Conservation (phyloP, 2,329 filamentous ascomycete genomes). For the Xylaria sp. region DNA sequence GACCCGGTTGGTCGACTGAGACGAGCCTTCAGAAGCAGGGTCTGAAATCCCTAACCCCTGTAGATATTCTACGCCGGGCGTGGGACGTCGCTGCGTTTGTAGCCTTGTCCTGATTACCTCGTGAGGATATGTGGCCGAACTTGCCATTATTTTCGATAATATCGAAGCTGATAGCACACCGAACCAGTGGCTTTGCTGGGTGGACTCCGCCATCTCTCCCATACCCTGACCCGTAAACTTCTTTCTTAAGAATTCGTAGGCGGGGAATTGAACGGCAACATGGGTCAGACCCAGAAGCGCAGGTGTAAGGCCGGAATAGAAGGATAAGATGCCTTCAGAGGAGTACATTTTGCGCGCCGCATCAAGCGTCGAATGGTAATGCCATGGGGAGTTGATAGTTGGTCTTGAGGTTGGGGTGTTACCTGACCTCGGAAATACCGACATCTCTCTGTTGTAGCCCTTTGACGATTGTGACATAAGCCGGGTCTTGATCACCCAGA, state of each 20-base stretch:
- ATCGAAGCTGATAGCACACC: constrained; percentile 90
- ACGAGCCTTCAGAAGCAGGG: constrained; percentile 55
- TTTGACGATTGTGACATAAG: constrained; percentile 85
- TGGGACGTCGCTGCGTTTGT: constrained; percentile 86
- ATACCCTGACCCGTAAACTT: constrained; percentile 89
- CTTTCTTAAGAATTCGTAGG: constrained; percentile 92
- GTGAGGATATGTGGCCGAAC: constrained; percentile 94
- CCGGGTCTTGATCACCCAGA: constrained; percentile 99
- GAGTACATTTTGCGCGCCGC: constrained; percentile 96
- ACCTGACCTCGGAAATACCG: constrained; percentile 53
- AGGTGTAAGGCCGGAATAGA: constrained; percentile 93
- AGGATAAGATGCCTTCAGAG: constrained; percentile 84
- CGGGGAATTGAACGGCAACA: constrained; percentile 95
- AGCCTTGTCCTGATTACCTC: constrained; percentile 93
- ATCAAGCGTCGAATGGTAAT: constrained; percentile 88
- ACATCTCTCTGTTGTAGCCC: constrained; percentile 53
- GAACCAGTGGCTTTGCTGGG: constrained; percentile 72
- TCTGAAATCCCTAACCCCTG: constrained; percentile 55
- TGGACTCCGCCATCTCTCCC: constrained; percentile 68
- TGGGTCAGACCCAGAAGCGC: constrained; percentile 91
- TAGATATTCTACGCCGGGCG: constrained; percentile 58
- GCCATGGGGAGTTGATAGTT: constrained; percentile 74
- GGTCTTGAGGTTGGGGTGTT: constrained; percentile 62
- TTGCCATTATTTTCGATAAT: constrained; percentile 91
- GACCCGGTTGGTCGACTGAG: constrained; percentile 32